Base-by-base conservation (phyloP, 2,329 filamentous ascomycete genomes). In the Aspergillus aculeatinus region DNA sequence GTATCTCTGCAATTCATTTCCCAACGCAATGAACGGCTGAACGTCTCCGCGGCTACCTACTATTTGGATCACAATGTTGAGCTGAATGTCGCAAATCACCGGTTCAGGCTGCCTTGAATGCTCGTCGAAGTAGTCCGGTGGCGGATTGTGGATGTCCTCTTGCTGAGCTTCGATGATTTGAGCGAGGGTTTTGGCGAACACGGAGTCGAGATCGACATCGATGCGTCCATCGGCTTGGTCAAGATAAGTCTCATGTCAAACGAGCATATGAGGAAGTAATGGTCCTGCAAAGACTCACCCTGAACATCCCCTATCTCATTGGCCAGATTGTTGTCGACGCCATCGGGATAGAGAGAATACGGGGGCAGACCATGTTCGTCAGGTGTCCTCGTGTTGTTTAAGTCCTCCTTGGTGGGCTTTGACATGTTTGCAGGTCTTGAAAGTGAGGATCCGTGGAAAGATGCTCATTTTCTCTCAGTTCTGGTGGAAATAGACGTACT, bases 21-120 rank as follows among this genome's bases (percentile, higher is more conserved):
- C 85, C 1, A 87, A 74, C 0, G 84, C 82, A 54, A 87, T 74
- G 57, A 87, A 87, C 0, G 85, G 85, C 60, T 87, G 85, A 0
- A 85, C 81, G 67, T 85, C 83, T 9, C 83, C 83, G 9, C 9
- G 84, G 79, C 67, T 87, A 79, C 47, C 85, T 74, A 85, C 83
- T 2, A 85, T 80, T 58, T 85, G 83, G 55, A 85, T 83, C 4
- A 84, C 81, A 48, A 85, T 79, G 57, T 84, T 85, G 23, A 84
- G 69, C n/a, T 68, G 64, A 21, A 70, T 51, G 16, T 65, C 59
- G 5, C 61, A 67, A 5, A 25, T 27, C 14, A 52, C 19, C 11
- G 55, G 31, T 47, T 57, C 25, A 10, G 48, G 51, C 42, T 55
- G 27, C 31, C 7, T 19, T 35, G 42, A 3, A 14, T 23, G 25